Evolutionary conservation across 2,329 filamentous ascomycete species (phyloP), one percentile per base, ranked within the genome.

Genomic region (Claviceps humidiphila): DNA sequence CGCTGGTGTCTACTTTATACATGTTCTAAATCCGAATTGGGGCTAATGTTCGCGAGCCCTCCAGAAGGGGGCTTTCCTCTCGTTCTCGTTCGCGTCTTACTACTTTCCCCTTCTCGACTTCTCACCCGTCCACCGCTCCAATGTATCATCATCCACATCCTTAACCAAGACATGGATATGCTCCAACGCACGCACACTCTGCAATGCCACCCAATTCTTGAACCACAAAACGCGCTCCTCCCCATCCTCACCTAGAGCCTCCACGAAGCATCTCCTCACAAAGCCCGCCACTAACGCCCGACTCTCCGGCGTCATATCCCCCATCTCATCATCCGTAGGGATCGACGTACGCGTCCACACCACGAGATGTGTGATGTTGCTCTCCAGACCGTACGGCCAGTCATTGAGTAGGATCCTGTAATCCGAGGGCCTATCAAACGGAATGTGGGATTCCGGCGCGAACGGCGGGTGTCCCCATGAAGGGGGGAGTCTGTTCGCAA

Each of bases 261-360:
- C 71, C 38, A 77, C 71, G 63, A 96, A 96, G 16, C 76, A 84
- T 56, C 71, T 74, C 58, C 78, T 68, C 37, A 95, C 82, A 64
- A 87, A 96, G 9, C 74, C 72, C 47, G 81, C 75, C 40, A 95
- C 84, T 54, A 77, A 66, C 42, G 68, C 68, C 51, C 82, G 76
- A 54, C 84, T 85, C 62, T 82, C 75, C 0, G 76, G 68, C 2
- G 86, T 89, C 70, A 94, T 72, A 58, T 90, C 83, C 9, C 86
- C 89, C 0, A 77, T 87, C 17, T 70, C 71, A 0, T 79, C 66
- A 58, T 94, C 84, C 3, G 85, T 85, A 24, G 84, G 77, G 55
- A 96, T 83, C 14, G 75, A 71, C 42, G 91, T 93, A 63, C 94
- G 91, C 50, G 85, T 86, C 91, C 91, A 97, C 43, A 95, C 84